Conservation (phyloP, 306 rosid genomes). For the Astragalus membranaceus region DNA sequence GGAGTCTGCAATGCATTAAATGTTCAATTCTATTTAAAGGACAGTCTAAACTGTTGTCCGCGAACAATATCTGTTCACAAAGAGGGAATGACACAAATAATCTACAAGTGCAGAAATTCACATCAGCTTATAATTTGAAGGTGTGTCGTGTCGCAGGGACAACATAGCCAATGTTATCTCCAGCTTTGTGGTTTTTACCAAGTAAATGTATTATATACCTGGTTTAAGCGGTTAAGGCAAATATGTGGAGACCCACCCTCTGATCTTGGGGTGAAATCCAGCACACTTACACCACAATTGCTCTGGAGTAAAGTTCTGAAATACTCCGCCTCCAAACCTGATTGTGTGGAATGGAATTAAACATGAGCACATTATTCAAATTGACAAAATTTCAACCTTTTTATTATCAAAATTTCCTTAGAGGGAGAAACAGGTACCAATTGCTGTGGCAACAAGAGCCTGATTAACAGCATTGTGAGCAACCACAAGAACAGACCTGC, state of each 20-base stretch:
- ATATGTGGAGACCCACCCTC: constrained; percentile 68
- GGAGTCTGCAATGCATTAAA: constrained; percentile 66
- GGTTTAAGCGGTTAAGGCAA: constrained; percentile 87
- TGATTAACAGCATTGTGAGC: constrained; percentile 99
- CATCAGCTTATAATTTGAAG: constrained; percentile 7
- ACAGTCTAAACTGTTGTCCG: constrained; percentile 16
- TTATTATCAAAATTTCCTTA: constrained; percentile 6
- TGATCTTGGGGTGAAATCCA: constrained; percentile 69
- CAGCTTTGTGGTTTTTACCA: not conserved
- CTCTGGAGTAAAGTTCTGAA: constrained; percentile 89
- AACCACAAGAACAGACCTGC: constrained; percentile 85
- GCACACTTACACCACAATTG: constrained; percentile 90
- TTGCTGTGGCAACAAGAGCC: constrained; percentile 92
- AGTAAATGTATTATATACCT: constrained; percentile 41
- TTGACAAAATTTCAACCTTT: constrained; percentile 1
- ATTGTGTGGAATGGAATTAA: constrained; percentile 3
- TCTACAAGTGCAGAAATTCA: not conserved
- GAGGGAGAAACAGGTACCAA: constrained; percentile 51
- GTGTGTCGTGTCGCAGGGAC: not conserved
- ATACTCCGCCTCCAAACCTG: constrained; percentile 76
- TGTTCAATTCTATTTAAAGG: constrained; percentile 28
- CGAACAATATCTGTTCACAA: not conserved
- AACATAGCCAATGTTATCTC: constrained; percentile 5
- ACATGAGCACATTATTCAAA: not conserved
- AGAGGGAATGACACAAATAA: not conserved